Conservation (phyloP, 495 filamentous ascomycete genomes). For the Cercophora samala region DNA sequence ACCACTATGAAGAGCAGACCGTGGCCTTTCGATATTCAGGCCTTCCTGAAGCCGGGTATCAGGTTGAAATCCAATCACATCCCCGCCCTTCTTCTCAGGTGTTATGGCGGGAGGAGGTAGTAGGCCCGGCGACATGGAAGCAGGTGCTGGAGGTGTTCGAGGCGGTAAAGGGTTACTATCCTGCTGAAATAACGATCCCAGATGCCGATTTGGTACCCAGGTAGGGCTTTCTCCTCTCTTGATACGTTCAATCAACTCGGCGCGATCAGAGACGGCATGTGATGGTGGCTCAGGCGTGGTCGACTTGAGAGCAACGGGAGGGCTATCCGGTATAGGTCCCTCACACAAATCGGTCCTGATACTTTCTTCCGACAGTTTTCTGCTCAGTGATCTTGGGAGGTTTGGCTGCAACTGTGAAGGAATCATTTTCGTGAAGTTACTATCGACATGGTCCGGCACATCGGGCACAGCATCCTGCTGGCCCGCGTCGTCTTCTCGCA, state of each 20-base stretch:
- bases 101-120: conserved; percentile 43
- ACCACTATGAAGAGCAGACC: conserved; percentile 84
- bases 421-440: conserved; percentile 19
- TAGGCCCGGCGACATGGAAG: conserved; percentile 33
- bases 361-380: conserved; percentile 48
- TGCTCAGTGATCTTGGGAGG: conserved; percentile 22
- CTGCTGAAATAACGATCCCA: conserved; percentile 40
- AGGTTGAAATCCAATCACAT: conserved; percentile 14
- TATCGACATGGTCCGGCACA: background rate
- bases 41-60: conserved; percentile 40
- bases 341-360: conserved; percentile 57
- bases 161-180: conserved; percentile 30
- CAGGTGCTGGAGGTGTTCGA: conserved; percentile 37
- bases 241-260: conserved; percentile 77
- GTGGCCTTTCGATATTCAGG: conserved; percentile 71
- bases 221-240: conserved; percentile 76
- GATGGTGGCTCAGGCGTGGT: conserved; percentile 32
- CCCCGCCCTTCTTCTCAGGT: conserved; percentile 36
- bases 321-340: conserved; percentile 47
- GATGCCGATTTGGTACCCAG: conserved; percentile 63
- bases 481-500: conserved; percentile 45
- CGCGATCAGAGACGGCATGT: conserved; percentile 53
- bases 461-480: conserved; percentile 19
- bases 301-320: conserved; percentile 24
- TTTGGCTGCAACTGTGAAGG: conserved; percentile 18